These are phyloP conservation scores for Ophiostoma sp. DNA, from an alignment of 2,329 filamentous ascomycete species.

Conservation along the genomic window DNA sequence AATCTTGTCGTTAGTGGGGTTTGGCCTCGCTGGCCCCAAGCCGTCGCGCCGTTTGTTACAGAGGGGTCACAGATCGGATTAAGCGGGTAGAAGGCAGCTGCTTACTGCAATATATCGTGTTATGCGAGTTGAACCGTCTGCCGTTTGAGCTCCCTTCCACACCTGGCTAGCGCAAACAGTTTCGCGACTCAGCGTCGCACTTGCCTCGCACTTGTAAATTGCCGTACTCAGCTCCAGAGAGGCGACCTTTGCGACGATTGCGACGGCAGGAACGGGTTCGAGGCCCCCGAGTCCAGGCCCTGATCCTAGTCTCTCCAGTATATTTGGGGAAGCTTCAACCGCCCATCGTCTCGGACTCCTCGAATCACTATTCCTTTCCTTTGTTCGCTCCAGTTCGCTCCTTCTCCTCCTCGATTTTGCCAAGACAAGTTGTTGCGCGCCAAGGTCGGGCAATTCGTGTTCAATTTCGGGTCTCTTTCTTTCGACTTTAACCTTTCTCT, in stretches of 20 bases:
- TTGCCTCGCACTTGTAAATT: neutral
- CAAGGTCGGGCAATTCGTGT: slow-evolving; percentile 10
- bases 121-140: neutral
- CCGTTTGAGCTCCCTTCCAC: neutral
- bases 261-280: neutral
- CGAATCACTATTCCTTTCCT: neutral
- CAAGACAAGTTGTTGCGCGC: slow-evolving; percentile 1
- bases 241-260: neutral
- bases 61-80: slow-evolving; percentile 2
- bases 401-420: neutral
- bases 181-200: neutral
- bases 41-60: neutral
- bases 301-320: neutral
- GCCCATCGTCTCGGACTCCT: neutral
- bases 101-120: neutral
- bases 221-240: neutral
- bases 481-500: neutral
- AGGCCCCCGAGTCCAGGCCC: neutral
- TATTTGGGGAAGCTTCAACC: neutral
- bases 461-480: neutral
- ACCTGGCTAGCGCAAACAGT: neutral
- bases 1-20: slow-evolving; percentile 7
- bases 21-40: neutral
- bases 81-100: neutral
- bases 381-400: neutral